These are phyloP conservation scores for Lunularia cruciata DNA, from an alignment of 225 moss, liverwort and hornwort species.

Conservation along the genomic window DNA sequence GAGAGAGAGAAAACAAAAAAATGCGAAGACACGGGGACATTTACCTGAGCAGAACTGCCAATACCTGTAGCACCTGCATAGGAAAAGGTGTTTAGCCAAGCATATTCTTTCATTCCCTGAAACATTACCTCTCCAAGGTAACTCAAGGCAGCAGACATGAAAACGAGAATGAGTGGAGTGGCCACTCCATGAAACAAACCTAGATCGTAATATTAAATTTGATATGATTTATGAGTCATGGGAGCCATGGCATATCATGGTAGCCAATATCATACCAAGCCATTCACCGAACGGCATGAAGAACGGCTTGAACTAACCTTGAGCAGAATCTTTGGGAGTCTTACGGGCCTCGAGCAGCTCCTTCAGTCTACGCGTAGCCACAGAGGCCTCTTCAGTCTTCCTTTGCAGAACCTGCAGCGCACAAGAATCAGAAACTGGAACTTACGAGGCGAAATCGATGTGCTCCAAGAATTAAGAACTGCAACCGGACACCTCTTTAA, in stretches of 20 bases:
- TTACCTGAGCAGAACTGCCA: slow-evolving; percentile 33
- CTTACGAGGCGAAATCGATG: not conserved
- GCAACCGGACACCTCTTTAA: too few relatives aligned
- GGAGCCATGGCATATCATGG: not conserved
- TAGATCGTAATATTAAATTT: not conserved
- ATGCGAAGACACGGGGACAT: not conserved
- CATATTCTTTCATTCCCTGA: not conserved
- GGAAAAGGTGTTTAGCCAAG: not conserved
- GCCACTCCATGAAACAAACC: too few relatives aligned
- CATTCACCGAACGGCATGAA: not conserved
- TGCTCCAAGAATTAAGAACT: not conserved
- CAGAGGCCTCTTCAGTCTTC: slow-evolving; percentile 89
- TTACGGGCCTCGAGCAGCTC: slow-evolving; percentile 84
- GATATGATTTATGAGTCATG: not conserved
- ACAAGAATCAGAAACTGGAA: not conserved
- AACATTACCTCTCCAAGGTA: not conserved
- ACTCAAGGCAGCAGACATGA: not conserved
- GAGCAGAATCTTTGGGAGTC: slow-evolving; percentile 57
- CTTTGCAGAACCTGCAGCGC: slow-evolving; percentile 75
- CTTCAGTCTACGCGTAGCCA: slow-evolving; percentile 86
- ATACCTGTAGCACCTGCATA: slow-evolving; percentile 31
- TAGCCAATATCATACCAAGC: not conserved
- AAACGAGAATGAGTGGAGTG: too few relatives aligned
- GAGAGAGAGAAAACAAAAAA: not conserved
- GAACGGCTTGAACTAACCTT: slow-evolving; percentile 35